phyloP scores from a whole-genome alignment of 345 rosid species.

The Salix brachista region DNA sequence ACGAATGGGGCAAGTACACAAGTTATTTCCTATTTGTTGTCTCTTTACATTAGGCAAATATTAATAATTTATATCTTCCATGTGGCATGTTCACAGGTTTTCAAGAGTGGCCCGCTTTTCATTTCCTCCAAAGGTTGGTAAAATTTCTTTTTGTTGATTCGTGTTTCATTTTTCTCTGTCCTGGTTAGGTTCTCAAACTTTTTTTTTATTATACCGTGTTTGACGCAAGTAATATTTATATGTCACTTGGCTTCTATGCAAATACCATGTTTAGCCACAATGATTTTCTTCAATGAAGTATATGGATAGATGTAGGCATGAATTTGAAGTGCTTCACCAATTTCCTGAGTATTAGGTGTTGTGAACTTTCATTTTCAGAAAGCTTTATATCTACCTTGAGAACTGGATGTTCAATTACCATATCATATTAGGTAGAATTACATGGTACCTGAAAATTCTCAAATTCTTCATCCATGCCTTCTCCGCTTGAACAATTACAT shows the following conservation, averaged over 20 bases:
- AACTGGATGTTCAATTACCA: background rate
- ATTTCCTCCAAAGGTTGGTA: constrained; percentile 94
- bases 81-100: constrained; percentile 52
- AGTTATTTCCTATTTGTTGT: background rate
- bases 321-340: background rate
- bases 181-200: background rate
- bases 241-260: background rate
- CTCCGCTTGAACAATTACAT: background rate
- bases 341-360: background rate
- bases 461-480: background rate
- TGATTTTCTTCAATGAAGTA: background rate
- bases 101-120: constrained; percentile 95
- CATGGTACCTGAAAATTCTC: background rate
- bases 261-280: no score
- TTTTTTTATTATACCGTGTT: background rate
- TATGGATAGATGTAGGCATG: background rate
- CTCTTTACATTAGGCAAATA: background rate
- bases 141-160: background rate
- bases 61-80: constrained; percentile 8
- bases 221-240: background rate
- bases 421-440: background rate
- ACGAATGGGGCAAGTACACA: background rate
- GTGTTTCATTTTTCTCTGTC: background rate
- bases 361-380: background rate
- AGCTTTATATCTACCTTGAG: background rate